Evolutionary conservation across 2,329 filamentous ascomycete species (phyloP).

Genomic region (Arthrobotrys megalospora): DNA sequence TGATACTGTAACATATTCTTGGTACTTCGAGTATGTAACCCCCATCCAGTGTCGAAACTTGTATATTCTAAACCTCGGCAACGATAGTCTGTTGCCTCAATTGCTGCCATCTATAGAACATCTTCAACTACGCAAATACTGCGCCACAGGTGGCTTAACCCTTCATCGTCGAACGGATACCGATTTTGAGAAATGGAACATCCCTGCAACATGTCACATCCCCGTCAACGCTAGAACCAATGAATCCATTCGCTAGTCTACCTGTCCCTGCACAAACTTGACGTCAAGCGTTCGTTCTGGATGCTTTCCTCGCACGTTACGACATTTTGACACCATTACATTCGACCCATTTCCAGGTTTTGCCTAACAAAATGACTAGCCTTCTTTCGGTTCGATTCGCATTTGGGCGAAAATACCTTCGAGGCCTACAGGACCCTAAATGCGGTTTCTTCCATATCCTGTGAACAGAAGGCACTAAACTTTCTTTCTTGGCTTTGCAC

Average conservation of each 20-base stretch:
- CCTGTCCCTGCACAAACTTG: slow-evolving; percentile 32
- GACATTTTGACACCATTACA: slow-evolving; percentile 58
- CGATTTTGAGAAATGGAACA: background rate
- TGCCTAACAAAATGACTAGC: background rate
- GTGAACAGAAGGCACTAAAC: background rate
- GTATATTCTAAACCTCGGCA: too few species aligned
- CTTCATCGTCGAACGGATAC: background rate
- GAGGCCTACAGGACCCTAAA: background rate
- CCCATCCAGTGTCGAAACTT: too few species aligned
- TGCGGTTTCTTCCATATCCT: background rate
- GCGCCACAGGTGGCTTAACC: slow-evolving; percentile 43
- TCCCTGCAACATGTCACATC: slow-evolving; percentile 10
- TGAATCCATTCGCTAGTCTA: slow-evolving; percentile 7
- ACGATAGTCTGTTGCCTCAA: too few species aligned
- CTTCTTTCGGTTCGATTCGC: background rate
- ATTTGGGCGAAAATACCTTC: background rate
- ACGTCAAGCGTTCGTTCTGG: slow-evolving; percentile 49
- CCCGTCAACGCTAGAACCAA: slow-evolving; percentile 24
- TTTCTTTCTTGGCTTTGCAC: background rate
- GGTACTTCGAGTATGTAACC: too few species aligned
- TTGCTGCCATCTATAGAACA: background rate
- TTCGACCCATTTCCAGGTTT: slow-evolving; percentile 43
- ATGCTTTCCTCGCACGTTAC: slow-evolving; percentile 31
- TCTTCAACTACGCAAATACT: background rate
- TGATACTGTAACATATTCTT: too few species aligned